Percentiles rank a stretch among this genome's conserved stretches.
phyloP scores from a whole-genome alignment of 805 yeast genomes.

The Candida nanaspora region DNA sequence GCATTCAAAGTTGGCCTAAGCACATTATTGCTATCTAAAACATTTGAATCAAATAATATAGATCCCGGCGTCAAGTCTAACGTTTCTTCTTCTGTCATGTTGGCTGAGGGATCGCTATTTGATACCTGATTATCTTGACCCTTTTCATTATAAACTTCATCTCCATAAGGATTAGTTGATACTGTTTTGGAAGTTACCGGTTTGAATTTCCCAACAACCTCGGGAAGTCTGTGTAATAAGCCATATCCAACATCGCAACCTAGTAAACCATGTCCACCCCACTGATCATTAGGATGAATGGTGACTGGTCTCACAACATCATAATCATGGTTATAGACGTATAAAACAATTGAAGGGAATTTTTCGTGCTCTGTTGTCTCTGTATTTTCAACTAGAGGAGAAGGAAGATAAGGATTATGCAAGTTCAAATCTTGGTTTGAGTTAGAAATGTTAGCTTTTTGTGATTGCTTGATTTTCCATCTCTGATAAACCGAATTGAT shows the following conservation, averaged over 20 bases:
- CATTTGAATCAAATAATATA: slow-evolving; percentile 1
- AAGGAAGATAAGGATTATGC: slow-evolving; percentile 6
- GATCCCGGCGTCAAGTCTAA: slow-evolving; percentile 13
- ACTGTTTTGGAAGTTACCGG: not conserved
- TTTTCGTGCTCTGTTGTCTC: slow-evolving; percentile 9
- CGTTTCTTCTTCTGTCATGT: slow-evolving; percentile 5
- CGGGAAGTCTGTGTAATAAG: slow-evolving; percentile 76
- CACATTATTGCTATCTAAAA: slow-evolving; percentile 1
- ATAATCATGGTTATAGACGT: slow-evolving; percentile 83
- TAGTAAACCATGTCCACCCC: slow-evolving; percentile 80
- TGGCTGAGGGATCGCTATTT: too few species aligned
- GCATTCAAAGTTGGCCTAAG: not conserved
- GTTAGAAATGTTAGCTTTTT: too few species aligned
- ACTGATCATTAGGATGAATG: slow-evolving; percentile 59
- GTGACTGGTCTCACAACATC: slow-evolving; percentile 83
- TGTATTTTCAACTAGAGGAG: not conserved
- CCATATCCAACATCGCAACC: slow-evolving; percentile 98
- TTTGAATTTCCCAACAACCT: slow-evolving; percentile 43
- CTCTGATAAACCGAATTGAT: slow-evolving; percentile 45
- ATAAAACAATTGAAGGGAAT: slow-evolving; percentile 38
- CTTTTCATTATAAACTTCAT: slow-evolving; percentile 5
- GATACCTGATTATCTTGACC: slow-evolving; percentile 1
- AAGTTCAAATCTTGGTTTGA: not conserved
- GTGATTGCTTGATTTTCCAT: slow-evolving; percentile 7
- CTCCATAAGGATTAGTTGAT: slow-evolving; percentile 4